Base-by-base conservation (phyloP, 768 basidiomycete species). In the Rhodotorula toruloides region DNA sequence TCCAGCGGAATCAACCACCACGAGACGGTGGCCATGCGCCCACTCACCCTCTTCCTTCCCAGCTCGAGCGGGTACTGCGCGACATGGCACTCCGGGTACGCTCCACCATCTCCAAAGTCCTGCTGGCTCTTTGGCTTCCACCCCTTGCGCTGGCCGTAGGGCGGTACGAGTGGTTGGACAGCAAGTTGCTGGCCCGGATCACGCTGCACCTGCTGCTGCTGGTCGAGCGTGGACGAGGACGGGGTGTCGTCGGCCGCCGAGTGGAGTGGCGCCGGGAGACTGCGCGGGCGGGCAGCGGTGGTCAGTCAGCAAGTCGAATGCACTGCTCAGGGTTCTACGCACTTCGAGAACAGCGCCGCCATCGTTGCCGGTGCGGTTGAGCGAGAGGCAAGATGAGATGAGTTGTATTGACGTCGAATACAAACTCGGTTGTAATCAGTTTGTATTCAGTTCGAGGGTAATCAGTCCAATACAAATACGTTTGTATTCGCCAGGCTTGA, bases 11-110 rank as follows among this genome's bases (percentile, higher is more conserved):
- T n/a, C n/a, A n/a, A n/a, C n/a, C n/a, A n/a, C n/a, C n/a, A n/a
- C n/a, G n/a, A n/a, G n/a, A n/a, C n/a, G n/a, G n/a, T n/a, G n/a
- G n/a, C n/a, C n/a, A n/a, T n/a, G n/a, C n/a, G n/a, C n/a, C n/a
- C n/a, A 52, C 62, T 43, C 56, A 85, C 69, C 58, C 87, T 91
- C 84, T 96, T 96, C 79, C 85, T 84, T 61, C 94, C 94, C 83
- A 99, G 86, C 62, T 91, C 90, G 68, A 98, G 78, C 17, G 94
- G 94, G 80, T 96, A 99, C 77, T 99, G 94, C 11, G 96, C 96
- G 58, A 94, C 81, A 82, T 93, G 91, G 77, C 93, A 97, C 80
- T 99, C 91, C 8, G 91, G 91, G 78, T 86, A 66, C 36, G 48
- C 67, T 47, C 63, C 56, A 40, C 62, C 67, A 78, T 85, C 72